A percentile compares a stretch with the other conserved stretches of the same genome.
These are phyloP conservation scores for Paecilomyces sp. DNA, from an alignment of 2,329 filamentous ascomycete genomes.

Conservation along the genomic window DNA sequence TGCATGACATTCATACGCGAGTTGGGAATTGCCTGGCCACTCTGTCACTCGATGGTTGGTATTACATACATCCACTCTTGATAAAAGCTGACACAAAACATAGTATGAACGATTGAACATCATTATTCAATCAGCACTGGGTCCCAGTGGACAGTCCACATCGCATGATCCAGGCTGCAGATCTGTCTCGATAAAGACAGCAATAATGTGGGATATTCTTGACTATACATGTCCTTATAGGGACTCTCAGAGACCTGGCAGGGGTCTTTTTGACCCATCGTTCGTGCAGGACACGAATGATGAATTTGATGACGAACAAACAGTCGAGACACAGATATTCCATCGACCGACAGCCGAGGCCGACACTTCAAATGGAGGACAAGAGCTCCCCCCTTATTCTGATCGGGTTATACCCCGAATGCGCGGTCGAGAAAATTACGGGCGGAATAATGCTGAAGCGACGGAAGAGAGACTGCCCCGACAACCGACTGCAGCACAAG, in stretches of 20 bases:
- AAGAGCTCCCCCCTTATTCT: conserved; percentile 21
- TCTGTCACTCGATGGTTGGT: conserved; percentile 17
- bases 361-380: conserved; percentile 20
- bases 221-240: conserved; percentile 12
- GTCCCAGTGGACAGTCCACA: conserved; percentile 8
- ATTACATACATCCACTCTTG: background rate
- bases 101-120: conserved; percentile 19
- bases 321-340: conserved; percentile 23
- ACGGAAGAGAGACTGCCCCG: conserved; percentile 2
- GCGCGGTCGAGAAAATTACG: background rate
- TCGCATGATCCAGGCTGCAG: conserved; percentile 8
- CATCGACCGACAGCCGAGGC: conserved; percentile 18
- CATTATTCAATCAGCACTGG: conserved; percentile 19
- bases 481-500: conserved; percentile 4
- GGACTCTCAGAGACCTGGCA: conserved; percentile 3
- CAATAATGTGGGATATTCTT: conserved; percentile 25
- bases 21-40: conserved; percentile 18
- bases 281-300: conserved; percentile 8
- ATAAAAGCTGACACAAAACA: background rate
- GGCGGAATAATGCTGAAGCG: conserved; percentile 1
- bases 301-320: conserved; percentile 3
- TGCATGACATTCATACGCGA: conserved; percentile 17
- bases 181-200: conserved; percentile 22
- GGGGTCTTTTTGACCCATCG: conserved; percentile 16
- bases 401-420: conserved; percentile 6